A percentile compares a stretch with the other conserved stretches of the same genome.
These are phyloP conservation scores for Calycina marina DNA, from an alignment of 2,329 filamentous ascomycete genomes.

Conservation along the genomic window DNA sequence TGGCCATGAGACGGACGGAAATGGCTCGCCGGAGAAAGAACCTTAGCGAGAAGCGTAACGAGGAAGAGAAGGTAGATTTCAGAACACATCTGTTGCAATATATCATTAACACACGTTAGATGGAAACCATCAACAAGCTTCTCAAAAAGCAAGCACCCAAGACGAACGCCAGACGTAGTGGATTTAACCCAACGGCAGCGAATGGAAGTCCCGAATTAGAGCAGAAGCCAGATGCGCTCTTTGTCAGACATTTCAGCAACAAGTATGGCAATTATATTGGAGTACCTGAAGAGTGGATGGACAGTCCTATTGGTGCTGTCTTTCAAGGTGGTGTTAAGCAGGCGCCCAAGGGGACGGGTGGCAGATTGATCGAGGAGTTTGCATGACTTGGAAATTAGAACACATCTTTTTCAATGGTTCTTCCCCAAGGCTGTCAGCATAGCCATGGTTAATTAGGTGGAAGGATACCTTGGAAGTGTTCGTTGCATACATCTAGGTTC, in stretches of 20 bases:
- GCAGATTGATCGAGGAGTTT: conserved; percentile 23
- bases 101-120: conserved; percentile 31
- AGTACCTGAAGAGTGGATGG: conserved; percentile 54
- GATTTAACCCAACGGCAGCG: conserved; percentile 25
- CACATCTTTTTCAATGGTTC: too few species aligned
- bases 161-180: conserved; percentile 35
- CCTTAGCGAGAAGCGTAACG: conserved; percentile 61
- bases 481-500: too few species aligned
- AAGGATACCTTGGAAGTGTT: too few species aligned
- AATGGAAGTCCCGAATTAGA: conserved; percentile 35
- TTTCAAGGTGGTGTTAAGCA: conserved; percentile 29
- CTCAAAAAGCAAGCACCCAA: conserved; percentile 77
- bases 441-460: too few species aligned
- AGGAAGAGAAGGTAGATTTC: conserved; percentile 53
- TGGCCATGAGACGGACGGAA: conserved; percentile 57
- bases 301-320: conserved; percentile 43
- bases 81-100: neutral
- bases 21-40: conserved; percentile 64
- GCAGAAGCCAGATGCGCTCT: conserved; percentile 41
- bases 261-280: conserved; percentile 47
- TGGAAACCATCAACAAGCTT: conserved; percentile 84
- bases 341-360: conserved; percentile 9
- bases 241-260: conserved; percentile 57
- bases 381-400: conserved; percentile 10
- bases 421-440: too few species aligned